phyloP scores from a whole-genome alignment of 139 green algal species.

The Chlamydomonas asymmetrica region DNA sequence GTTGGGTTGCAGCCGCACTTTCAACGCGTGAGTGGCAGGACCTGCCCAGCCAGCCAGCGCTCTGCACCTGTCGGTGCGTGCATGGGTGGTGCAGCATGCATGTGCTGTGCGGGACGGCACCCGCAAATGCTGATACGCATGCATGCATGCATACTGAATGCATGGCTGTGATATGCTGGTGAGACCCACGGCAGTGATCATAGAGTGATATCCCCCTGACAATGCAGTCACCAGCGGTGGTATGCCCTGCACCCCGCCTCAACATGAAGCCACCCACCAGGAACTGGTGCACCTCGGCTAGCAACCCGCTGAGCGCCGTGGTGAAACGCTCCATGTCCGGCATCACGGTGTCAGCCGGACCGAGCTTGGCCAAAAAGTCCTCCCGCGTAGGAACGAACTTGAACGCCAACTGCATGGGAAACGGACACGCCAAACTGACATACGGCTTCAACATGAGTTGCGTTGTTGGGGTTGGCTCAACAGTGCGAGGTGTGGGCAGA shows the following conservation, averaged over 20 bases:
- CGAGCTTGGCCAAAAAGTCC: constrained; percentile 48
- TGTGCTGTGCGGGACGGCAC: neutral
- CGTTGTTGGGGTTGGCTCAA: no score
- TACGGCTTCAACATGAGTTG: no score
- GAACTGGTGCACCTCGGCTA: constrained; percentile 66
- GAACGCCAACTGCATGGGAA: constrained; percentile 47
- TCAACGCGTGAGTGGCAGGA: no score
- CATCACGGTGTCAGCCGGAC: constrained; percentile 28
- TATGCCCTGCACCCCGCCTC: no score
- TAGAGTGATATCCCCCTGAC: no score
- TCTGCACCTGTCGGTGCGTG: neutral
- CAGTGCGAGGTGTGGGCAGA: no score
- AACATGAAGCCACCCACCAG: constrained; percentile 49
- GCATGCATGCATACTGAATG: neutral
- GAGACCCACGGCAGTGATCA: no score
- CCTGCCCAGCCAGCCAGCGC: neutral
- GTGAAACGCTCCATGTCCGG: constrained; percentile 55
- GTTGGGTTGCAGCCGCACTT: no score
- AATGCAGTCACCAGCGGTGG: no score
- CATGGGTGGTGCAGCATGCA: neutral
- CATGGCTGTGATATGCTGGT: no score
- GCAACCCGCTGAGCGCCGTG: constrained; percentile 48
- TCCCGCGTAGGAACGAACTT: constrained; percentile 54
- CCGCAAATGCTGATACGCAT: neutral
- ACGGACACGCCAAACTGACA: neutral